phyloP scores from a whole-genome alignment of 345 rosid genomes.

The Turnera subulata region DNA sequence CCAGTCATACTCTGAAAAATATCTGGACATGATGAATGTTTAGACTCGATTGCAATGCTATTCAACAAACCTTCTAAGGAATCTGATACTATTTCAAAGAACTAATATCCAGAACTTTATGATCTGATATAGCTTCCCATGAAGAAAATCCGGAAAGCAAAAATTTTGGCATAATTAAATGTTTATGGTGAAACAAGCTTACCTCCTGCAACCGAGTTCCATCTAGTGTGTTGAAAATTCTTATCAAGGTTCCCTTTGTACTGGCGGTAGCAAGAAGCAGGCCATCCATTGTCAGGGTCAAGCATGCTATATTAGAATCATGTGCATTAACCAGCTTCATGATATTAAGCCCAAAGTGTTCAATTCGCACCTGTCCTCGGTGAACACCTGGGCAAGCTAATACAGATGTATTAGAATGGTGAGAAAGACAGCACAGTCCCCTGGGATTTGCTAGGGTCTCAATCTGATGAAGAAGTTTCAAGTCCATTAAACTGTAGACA shows the following conservation, averaged over 20 bases:
- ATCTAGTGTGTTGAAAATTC: constrained; percentile 93
- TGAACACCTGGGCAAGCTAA: constrained; percentile 87
- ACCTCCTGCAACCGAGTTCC: constrained; percentile 93
- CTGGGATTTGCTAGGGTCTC: constrained; percentile 74
- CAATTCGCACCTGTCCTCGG: constrained; percentile 73
- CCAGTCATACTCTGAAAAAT: no score
- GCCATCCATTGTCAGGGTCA: constrained; percentile 86
- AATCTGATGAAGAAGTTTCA: constrained; percentile 81
- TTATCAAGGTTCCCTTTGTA: constrained; percentile 76
- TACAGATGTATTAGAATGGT: constrained; percentile 61
- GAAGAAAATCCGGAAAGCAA: not conserved
- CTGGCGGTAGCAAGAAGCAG: constrained; percentile 91
- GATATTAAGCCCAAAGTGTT: constrained; percentile 78
- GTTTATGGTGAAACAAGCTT: constrained; percentile 1
- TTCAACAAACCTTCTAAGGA: no score
- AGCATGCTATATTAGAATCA: constrained; percentile 69
- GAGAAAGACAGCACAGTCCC: constrained; percentile 90
- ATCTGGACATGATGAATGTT: no score
- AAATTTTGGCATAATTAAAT: not conserved
- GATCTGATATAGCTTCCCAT: not conserved
- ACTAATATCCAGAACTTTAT: no score
- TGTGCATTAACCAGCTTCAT: constrained; percentile 70
- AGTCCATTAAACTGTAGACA: constrained; percentile 66
- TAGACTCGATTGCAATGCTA: no score
- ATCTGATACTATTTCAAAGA: no score